Conservation (phyloP, 192 early-diverging fungal genomes). For the Linnemannia elongata region DNA sequence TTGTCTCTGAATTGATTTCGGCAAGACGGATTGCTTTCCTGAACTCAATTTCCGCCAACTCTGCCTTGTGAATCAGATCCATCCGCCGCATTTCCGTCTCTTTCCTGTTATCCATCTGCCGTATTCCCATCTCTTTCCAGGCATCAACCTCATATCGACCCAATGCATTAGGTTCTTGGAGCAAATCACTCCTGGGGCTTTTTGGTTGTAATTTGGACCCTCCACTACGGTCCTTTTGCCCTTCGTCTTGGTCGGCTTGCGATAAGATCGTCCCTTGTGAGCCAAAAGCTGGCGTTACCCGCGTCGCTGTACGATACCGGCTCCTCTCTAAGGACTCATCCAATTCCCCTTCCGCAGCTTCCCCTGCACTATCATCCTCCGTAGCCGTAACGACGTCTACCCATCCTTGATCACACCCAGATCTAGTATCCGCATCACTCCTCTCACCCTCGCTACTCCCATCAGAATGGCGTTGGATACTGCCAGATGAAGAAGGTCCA, state of each 20-base stretch:
- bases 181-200: background rate
- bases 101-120: too few species aligned
- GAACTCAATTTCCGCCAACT: too few species aligned
- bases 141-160: slow-evolving; percentile 4
- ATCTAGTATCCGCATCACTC: background rate
- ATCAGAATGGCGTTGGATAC: background rate
- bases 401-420: background rate
- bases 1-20: too few species aligned
- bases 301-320: background rate
- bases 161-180: background rate
- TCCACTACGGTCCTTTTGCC: background rate
- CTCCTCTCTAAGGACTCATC: background rate
- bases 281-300: background rate
- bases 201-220: background rate
- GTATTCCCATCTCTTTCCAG: background rate
- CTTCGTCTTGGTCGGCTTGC: background rate
- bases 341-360: background rate
- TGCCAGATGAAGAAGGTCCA: background rate
- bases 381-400: background rate
- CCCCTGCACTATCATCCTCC: background rate
- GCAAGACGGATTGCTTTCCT: too few species aligned
- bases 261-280: background rate
- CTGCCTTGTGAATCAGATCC: too few species aligned
- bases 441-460: background rate
- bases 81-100: too few species aligned